phyloP scores from a whole-genome alignment of 179 eudicot genomes.

The Monotropa hypopitys region DNA sequence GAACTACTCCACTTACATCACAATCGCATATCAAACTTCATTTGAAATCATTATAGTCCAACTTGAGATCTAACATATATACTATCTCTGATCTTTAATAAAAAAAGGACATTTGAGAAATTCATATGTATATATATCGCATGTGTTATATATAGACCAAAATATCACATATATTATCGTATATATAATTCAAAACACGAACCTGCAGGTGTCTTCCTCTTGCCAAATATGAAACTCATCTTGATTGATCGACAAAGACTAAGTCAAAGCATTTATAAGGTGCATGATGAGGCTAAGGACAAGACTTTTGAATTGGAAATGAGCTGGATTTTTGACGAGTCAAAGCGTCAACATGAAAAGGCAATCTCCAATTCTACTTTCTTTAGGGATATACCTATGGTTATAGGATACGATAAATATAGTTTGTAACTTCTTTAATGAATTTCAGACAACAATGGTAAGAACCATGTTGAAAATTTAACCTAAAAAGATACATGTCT shows the following conservation, averaged over 20 bases:
- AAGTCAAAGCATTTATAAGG: constrained; percentile 58
- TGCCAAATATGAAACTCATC: constrained; percentile 38
- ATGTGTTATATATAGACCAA: too few species aligned
- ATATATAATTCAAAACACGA: not conserved
- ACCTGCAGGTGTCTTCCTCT: constrained; percentile 38
- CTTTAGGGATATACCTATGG: not conserved
- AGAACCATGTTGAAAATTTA: too few species aligned
- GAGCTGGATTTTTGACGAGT: constrained; percentile 97
- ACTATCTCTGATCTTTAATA: not conserved
- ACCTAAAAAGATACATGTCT: too few species aligned
- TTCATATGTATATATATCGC: too few species aligned
- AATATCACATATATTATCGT: too few species aligned
- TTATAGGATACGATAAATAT: too few species aligned
- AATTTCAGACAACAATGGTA: too few species aligned
- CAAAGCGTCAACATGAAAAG: constrained; percentile 83
- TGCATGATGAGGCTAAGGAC: constrained; percentile 95
- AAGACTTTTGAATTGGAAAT: constrained; percentile 88
- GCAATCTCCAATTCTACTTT: constrained; percentile 22
- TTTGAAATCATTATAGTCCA: not conserved
- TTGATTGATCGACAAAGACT: not conserved
- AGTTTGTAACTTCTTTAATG: too few species aligned
- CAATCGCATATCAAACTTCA: not conserved
- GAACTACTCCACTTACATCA: not conserved
- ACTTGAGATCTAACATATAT: not conserved
- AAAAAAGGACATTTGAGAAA: not conserved